Evolutionary conservation across 306 rosid species (phyloP), one percentile per base, ranked within the genome.

Genomic region (Prunus dulcis): DNA sequence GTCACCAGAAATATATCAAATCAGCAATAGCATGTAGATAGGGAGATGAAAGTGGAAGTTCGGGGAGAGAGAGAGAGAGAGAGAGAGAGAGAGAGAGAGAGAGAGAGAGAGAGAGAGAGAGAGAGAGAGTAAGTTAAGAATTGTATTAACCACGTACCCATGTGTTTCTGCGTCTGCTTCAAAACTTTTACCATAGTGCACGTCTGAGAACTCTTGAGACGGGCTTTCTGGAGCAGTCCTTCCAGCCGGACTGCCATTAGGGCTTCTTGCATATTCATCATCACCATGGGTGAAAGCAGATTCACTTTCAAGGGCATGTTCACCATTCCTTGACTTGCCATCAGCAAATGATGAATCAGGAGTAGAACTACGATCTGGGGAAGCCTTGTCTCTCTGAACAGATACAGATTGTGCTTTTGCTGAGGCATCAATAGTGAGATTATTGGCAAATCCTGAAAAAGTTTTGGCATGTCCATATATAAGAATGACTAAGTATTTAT

Each of bases 401-500:
- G 80, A 69, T 46, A 78, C 56, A 30, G 88, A 67, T n/a, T 87
- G 84, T 46, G 83, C 83, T 78, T 86, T 85, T 46, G 92, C 46
- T 13, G 78, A 80, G 86, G 70, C 58, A 65, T 76, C 92, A 68
- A 82, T 76, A 64, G 83, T 79, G 73, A 90, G 93, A 78, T 91
- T 93, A 77, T 88, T 90, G 75, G 82, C 89, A 89, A 94, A 94
- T 81, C 97, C 98, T 94, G 88, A 68, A 77, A 87, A 82, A 49
- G 55, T 32, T 45, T 43, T 57, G 17, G 71, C 14, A 58, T 25
- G 55, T 62, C 47, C 56, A 63, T 23, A 52, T 15, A 18, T 28
- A 28, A 43, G 51, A 67, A 65, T 58, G 52, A 75, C 20, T n/a
- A 73, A 75, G 57, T 6, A 71, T 41, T 67, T 19, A 12, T 47